Evolutionary conservation across 2,329 filamentous ascomycete species (phyloP).

Genomic region (Claviceps capensis): DNA sequence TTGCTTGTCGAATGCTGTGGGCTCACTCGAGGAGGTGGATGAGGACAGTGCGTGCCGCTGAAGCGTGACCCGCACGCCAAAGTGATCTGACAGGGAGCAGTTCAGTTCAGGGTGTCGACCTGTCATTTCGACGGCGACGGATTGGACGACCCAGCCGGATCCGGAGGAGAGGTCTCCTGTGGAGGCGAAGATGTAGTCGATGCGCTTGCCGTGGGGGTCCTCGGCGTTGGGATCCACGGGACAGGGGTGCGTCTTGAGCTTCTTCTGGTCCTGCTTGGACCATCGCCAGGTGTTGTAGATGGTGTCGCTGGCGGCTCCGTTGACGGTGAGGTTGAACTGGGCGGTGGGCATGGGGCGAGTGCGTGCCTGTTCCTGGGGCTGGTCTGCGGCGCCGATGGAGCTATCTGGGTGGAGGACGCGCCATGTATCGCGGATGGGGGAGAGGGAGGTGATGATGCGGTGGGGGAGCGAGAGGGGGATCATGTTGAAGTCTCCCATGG

Average conservation of each 20-base stretch:
- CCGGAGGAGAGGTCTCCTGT: constrained; percentile 27
- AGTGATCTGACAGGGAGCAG: constrained; percentile 90
- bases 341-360: constrained; percentile 58
- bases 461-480: constrained; percentile 76
- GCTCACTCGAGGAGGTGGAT: constrained; percentile 5
- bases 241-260: constrained; percentile 44
- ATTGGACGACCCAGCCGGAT: constrained; percentile 52
- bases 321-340: constrained; percentile 61
- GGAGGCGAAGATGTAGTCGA: constrained; percentile 88
- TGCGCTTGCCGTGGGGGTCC: constrained; percentile 67
- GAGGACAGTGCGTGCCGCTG: constrained; percentile 27
- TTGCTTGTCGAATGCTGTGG: constrained; percentile 18
- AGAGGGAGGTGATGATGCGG: constrained; percentile 64
- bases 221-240: constrained; percentile 47
- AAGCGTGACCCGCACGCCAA: constrained; percentile 75
- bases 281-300: constrained; percentile 90
- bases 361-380: constrained; percentile 53
- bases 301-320: constrained; percentile 79
- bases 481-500: constrained; percentile 94
- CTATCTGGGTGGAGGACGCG: constrained; percentile 70
- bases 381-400: constrained; percentile 59
- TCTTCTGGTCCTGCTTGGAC: constrained; percentile 56
- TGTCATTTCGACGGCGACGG: constrained; percentile 64
- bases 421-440: constrained; percentile 74
- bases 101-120: constrained; percentile 65